Evolutionary conservation across 208 protist species (phyloP), one percentile per base, ranked within the genome.

Genomic region (Angomonas ambiguus): DNA sequence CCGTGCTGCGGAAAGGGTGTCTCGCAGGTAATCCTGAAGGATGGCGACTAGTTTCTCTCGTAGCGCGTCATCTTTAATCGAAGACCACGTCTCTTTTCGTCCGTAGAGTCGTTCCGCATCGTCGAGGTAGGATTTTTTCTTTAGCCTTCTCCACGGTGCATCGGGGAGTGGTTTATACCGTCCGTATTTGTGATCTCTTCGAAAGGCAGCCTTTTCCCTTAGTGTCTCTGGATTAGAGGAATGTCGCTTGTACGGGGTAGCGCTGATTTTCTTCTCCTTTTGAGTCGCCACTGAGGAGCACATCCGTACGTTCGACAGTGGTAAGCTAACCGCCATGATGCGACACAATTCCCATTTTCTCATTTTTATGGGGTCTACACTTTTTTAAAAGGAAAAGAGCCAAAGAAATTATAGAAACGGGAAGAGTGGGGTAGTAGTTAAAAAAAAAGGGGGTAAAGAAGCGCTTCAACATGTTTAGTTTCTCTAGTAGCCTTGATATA

Each of bases 41-140:
- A 92, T 79, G 8, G 85, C 71, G 20, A 87, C 79, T 22, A 93
- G 76, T 61, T 89, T 91, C 60, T 92, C 87, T 0, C 84, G 73
- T 64, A 95, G 51, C 49, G 73, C 74, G 24, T 74, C 69, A 49
- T 93, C 83, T 42, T 82, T 64, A 2, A 87, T 74, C 6, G 57
- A 60, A 62, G 81, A 72, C 87, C 91, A 96, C 33, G 71, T 86
- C 33, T 96, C 87, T 57, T 93, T 96, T 18, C 91, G 72, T 16
- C 91, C 91, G 71, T 94, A 91, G 32, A 94, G 71, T 2, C 91
- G 82, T 72, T 96, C 91, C 3, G 91, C 91, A 62, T 96, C 91
- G 62, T 96, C 91, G 48, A 96, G 72, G 72, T 96, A 96, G 22
- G 85, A 92, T 60, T 78, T 73, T 32, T 68, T 65, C 62, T 87